Evolutionary conservation across 2,329 filamentous ascomycete genomes (phyloP).

Genomic region (Ambrosiella xylebori): DNA sequence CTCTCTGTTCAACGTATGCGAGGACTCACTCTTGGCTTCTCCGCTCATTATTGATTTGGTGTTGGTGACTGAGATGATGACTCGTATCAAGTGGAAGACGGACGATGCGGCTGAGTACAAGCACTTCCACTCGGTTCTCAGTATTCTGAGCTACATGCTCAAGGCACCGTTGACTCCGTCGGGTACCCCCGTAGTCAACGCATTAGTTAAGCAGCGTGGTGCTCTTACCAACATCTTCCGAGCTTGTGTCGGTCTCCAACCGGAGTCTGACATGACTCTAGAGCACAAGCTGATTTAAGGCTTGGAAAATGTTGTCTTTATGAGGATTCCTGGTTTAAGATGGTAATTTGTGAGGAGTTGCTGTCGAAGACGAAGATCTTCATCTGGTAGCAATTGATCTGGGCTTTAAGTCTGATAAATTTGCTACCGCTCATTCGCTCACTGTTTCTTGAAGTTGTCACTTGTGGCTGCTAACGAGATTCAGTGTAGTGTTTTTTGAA

Average conservation of each 20-base stretch:
- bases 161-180: conserved; percentile 87
- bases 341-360: conserved; percentile 2
- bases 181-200: conserved; percentile 88
- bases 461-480: background rate
- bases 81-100: conserved; percentile 81
- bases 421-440: background rate
- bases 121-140: conserved; percentile 92
- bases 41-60: conserved; percentile 96
- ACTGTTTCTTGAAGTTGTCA: background rate
- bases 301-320: background rate
- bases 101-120: conserved; percentile 51
- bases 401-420: background rate
- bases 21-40: conserved; percentile 90
- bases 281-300: conserved; percentile 79
- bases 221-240: conserved; percentile 97
- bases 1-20: conserved; percentile 94
- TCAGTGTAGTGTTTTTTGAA: background rate
- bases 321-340: background rate
- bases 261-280: conserved; percentile 95
- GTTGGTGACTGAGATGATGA: conserved; percentile 92
- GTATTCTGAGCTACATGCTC: conserved; percentile 97
- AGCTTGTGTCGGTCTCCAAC: conserved; percentile 88
- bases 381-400: background rate
- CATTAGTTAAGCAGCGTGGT: conserved; percentile 86
- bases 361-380: background rate